Conservation (phyloP, 192 early-diverging fungal species). For the Martensiomyces pterosporus region DNA sequence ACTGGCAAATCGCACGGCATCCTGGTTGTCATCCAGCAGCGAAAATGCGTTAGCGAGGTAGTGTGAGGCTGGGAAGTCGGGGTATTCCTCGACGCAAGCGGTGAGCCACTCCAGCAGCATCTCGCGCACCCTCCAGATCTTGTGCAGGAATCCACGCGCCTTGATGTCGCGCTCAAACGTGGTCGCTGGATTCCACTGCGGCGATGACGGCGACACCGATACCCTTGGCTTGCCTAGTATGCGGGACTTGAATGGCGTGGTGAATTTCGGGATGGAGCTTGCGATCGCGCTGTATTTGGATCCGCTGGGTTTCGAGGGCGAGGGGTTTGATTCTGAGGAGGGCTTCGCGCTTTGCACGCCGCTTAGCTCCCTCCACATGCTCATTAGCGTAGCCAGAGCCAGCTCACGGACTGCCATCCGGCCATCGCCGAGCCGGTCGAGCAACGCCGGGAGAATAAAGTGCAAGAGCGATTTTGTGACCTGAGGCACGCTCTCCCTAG, state of each 20-base stretch:
- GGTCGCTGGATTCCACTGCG: slow-evolving; percentile 29
- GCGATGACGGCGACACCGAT: slow-evolving; percentile 11
- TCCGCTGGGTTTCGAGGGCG: slow-evolving; percentile 12
- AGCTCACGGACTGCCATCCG: slow-evolving; percentile 44
- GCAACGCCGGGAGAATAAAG: slow-evolving; percentile 36
- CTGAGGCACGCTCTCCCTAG: slow-evolving; percentile 12
- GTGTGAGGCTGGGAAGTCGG: slow-evolving; percentile 30
- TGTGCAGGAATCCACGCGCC: slow-evolving; percentile 39
- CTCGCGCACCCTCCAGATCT: slow-evolving; percentile 49
- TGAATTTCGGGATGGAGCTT: slow-evolving; percentile 26
- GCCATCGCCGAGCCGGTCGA: slow-evolving; percentile 46
- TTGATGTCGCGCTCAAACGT: slow-evolving; percentile 49
- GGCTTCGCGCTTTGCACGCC: slow-evolving; percentile 15
- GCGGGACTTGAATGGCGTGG: slow-evolving; percentile 25
- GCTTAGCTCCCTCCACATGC: slow-evolving; percentile 33
- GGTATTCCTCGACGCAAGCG: slow-evolving; percentile 30
- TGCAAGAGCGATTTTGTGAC: slow-evolving; percentile 29
- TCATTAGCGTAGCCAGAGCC: slow-evolving; percentile 26
- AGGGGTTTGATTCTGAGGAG: slow-evolving; percentile 6
- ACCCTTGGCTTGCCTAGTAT: slow-evolving; percentile 9
- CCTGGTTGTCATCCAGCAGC: slow-evolving; percentile 47
- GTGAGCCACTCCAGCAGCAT: slow-evolving; percentile 48
- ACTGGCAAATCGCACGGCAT: slow-evolving; percentile 42
- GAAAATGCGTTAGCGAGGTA: slow-evolving; percentile 26
- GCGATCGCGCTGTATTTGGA: slow-evolving; percentile 10